Conservation (phyloP, 805 yeast genomes). For the Metschnikowia vanudenii region DNA sequence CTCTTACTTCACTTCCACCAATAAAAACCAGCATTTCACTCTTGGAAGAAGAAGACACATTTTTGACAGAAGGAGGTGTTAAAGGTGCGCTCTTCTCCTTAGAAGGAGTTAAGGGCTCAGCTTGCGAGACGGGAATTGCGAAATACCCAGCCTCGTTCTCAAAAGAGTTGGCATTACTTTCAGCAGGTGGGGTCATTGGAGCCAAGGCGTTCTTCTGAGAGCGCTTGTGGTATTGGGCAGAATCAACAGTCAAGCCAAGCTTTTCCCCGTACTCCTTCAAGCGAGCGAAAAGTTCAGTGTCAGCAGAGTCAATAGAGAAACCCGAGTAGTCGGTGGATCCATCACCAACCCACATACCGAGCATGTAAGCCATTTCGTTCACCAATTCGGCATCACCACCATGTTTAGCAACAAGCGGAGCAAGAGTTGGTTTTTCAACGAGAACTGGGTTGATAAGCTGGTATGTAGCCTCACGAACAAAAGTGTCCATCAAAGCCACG, state of each 20-base stretch:
- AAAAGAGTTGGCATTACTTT: neutral
- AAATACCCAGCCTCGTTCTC: neutral
- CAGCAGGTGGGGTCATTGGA: constrained; percentile 3
- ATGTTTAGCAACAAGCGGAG: constrained; percentile 2
- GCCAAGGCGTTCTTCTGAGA: neutral
- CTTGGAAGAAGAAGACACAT: neutral
- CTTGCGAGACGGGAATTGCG: neutral
- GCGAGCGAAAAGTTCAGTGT: neutral
- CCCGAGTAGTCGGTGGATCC: neutral
- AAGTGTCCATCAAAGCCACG: neutral
- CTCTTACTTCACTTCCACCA: neutral
- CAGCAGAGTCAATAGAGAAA: neutral
- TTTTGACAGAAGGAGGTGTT: no score
- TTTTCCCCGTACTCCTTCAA: constrained; percentile 4
- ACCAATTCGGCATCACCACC: constrained; percentile 3
- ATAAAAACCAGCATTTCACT: neutral
- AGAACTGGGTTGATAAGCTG: constrained; percentile 10
- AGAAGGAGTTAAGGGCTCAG: neutral
- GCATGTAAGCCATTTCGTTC: constrained; percentile 9
- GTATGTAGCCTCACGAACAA: constrained; percentile 6
- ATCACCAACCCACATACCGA: constrained; percentile 6
- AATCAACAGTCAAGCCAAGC: constrained; percentile 5
- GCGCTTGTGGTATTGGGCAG: neutral
- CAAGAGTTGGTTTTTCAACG: constrained; percentile 9
- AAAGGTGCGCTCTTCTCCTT: neutral